Conservation (phyloP, 192 early-diverging fungal species). For the Gigaspora rosea region DNA sequence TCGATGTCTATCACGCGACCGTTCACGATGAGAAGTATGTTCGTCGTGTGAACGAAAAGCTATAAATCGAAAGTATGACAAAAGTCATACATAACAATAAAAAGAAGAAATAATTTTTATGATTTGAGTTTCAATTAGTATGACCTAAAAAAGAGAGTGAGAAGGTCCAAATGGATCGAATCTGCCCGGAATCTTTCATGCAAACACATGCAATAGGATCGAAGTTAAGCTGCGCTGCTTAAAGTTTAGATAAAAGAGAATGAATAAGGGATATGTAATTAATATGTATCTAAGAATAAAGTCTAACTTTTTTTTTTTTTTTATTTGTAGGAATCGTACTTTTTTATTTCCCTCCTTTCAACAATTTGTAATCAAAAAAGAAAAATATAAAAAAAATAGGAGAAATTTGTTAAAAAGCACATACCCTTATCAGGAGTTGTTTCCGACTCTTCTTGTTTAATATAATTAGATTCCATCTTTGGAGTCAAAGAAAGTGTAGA, state of each 20-base stretch:
- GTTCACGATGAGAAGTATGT: constrained; percentile 37
- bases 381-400: background rate
- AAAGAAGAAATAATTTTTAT: constrained; percentile 27
- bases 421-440: background rate
- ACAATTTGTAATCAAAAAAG: background rate
- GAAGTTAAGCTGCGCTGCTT: constrained; percentile 32
- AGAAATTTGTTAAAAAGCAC: background rate
- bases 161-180: constrained; percentile 21
- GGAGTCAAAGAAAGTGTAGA: background rate
- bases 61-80: background rate
- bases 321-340: no score
- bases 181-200: constrained; percentile 21
- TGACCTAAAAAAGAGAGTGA: constrained; percentile 33
- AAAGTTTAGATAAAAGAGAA: constrained; percentile 14
- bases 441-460: background rate
- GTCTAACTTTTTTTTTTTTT: no score
- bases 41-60: constrained; percentile 8
- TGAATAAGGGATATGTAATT: constrained; percentile 19
- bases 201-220: constrained; percentile 29
- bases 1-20: constrained; percentile 38
- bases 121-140: constrained; percentile 32
- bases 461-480: background rate
- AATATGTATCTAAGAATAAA: no score
- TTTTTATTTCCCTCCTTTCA: background rate
- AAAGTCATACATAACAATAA: constrained; percentile 5